These are phyloP conservation scores for Copromyces sp. DNA, from an alignment of 495 filamentous ascomycete species.

Conservation along the genomic window DNA sequence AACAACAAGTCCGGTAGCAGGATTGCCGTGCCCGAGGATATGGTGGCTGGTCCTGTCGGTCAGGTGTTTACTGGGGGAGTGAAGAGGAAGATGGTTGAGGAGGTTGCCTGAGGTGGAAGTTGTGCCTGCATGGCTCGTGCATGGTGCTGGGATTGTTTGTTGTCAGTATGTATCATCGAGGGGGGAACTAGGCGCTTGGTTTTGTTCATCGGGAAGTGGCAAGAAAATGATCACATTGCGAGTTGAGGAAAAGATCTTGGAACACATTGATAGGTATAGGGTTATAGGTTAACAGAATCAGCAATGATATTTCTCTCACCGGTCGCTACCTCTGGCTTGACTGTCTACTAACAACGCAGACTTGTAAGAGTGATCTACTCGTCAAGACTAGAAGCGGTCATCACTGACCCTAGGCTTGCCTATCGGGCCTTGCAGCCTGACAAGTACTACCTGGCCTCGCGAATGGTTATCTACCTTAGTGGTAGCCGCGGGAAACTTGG, in stretches of 20 bases:
- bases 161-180: background rate
- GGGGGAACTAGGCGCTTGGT: background rate
- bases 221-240: background rate
- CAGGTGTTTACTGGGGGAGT: slow-evolving; percentile 40
- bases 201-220: background rate
- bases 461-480: no score
- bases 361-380: background rate
- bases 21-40: slow-evolving; percentile 72
- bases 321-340: background rate
- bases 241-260: background rate
- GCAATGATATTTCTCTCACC: background rate
- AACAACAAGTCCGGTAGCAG: slow-evolving; percentile 57
- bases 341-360: background rate
- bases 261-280: background rate
- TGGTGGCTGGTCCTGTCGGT: slow-evolving; percentile 61
- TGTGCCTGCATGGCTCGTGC: background rate
- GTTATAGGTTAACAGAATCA: background rate
- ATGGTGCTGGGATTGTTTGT: background rate
- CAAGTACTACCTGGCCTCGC: background rate
- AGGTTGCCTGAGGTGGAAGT: slow-evolving; percentile 22
- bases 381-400: background rate
- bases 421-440: background rate
- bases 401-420: background rate
- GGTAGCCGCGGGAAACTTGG: background rate
- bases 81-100: slow-evolving; percentile 33